Evolutionary conservation across 148 eudicot species (phyloP).

Genomic region (Vaccinium darrowii): DNA sequence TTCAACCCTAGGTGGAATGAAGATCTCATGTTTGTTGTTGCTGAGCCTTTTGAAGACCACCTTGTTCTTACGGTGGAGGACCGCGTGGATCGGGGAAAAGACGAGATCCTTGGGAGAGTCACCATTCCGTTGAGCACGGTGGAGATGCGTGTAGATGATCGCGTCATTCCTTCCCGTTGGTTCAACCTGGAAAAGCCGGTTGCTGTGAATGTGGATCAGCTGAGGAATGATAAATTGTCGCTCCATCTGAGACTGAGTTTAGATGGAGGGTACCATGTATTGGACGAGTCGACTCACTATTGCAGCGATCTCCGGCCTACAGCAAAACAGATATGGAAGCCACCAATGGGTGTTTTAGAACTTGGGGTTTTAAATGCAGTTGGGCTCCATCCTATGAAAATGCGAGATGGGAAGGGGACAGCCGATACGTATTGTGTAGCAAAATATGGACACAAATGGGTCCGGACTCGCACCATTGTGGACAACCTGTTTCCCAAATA

Average conservation of each 20-base stretch:
- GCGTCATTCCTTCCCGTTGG: conserved; percentile 86
- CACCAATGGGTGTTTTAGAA: conserved; percentile 81
- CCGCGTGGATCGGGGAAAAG: conserved; percentile 91
- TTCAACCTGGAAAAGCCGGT: conserved; percentile 87
- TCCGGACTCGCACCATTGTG: conserved; percentile 81
- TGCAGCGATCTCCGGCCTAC: conserved; percentile 95
- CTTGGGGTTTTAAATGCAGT: conserved; percentile 80
- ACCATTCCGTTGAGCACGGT: conserved; percentile 66
- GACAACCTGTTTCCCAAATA: conserved; percentile 76
- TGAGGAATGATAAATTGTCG: conserved; percentile 85
- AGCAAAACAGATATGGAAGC: conserved; percentile 91
- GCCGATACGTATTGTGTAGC: conserved; percentile 98
- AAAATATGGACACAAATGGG: conserved; percentile 94
- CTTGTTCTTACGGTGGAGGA: conserved; percentile 84
- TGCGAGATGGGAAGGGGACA: conserved; percentile 76
- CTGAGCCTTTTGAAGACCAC: conserved; percentile 98
- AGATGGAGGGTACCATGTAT: conserved; percentile 97
- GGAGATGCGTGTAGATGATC: conserved; percentile 87
- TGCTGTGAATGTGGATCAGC: conserved; percentile 72
- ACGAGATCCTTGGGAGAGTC: conserved; percentile 84
- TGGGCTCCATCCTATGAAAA: conserved; percentile 94
- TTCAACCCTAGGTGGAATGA: conserved; percentile 88
- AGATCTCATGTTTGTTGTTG: conserved; percentile 82
- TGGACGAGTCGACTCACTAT: conserved; percentile 91
- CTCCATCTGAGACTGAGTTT: conserved; percentile 85